Percentiles rank a stretch among this genome's conserved stretches.
Conservation (phyloP, 1,284 basidiomycete genomes). For the Ganoderma leucocontextum region DNA sequence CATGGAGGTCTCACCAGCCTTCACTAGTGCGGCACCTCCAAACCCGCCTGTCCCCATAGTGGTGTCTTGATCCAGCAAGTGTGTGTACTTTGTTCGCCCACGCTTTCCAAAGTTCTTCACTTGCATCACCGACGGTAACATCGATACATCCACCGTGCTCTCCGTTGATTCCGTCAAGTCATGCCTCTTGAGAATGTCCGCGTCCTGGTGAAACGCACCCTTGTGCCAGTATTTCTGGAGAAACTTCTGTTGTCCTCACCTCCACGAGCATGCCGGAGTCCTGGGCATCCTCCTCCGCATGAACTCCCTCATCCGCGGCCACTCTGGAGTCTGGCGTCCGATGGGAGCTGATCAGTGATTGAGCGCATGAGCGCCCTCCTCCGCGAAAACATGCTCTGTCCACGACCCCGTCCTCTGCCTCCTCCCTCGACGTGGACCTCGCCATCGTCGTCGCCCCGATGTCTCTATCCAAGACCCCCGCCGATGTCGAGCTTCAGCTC, state of each 20-base stretch:
- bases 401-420: too few relatives aligned
- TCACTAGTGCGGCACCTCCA: constrained; percentile 68
- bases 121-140: constrained; percentile 96
- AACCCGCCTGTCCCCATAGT: constrained; percentile 69
- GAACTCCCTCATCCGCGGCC: too few relatives aligned
- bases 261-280: too few relatives aligned
- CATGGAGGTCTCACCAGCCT: constrained; percentile 62
- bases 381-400: too few relatives aligned
- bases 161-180: constrained; percentile 93
- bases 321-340: too few relatives aligned
- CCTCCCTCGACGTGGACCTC: neutral
- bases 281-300: too few relatives aligned
- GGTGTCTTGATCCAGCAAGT: constrained; percentile 95
- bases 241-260: constrained; percentile 92
- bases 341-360: too few relatives aligned
- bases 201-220: constrained; percentile 98
- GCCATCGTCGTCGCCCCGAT: neutral
- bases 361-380: too few relatives aligned
- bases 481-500: neutral
- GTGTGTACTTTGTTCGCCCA: constrained; percentile 94
- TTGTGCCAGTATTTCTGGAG: constrained; percentile 99
- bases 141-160: constrained; percentile 84
- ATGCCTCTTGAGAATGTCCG: constrained; percentile 84
- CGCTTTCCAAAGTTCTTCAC: constrained; percentile 96
- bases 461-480: neutral